Base-by-base conservation (phyloP, 2,329 filamentous ascomycete genomes). In the Alternaria sp. region DNA sequence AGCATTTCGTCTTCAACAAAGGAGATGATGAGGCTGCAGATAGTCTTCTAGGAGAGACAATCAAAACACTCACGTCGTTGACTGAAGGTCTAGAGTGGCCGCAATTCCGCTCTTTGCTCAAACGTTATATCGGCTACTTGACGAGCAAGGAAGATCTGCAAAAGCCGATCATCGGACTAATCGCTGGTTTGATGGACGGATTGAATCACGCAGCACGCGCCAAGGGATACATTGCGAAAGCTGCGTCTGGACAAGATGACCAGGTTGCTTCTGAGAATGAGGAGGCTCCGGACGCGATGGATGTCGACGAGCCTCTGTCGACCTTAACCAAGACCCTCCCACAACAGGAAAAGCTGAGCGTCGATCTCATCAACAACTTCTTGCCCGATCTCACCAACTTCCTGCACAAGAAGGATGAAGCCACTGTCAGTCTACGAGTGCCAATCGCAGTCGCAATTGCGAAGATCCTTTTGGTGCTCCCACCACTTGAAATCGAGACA, bases 361-460 rank as follows among this genome's bases (percentile, higher is more conserved):
- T 86, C 1, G 93, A 97, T 68, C 83, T 98, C 54, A 86, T 87
- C 41, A 86, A 87, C 20, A 89, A 89, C 63, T 91, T 97, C 70
- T 81, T 97, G 38, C 93, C 94, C 0, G 87, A 91, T 18, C 81
- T 99, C 32, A 85, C 90, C n/a, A 87, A 89, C 46, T 95, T 97
- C 74, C 86, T 98, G 28, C 94, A 97, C 71, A 90, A 97, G 71
- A 98, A 97, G 78, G 92, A 98, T 65, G 95, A 99, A 76, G 90
- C 93, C 1, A 94, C 93, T 51, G 94, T 99, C 78, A 97, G 94
- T 80, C 87, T 95, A 54, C 92, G 95, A 77, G 90, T 97, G 34
- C 94, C 94, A 1, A 91, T 97, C 5, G 94, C 93, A 27, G 87
- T 97, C 36, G 93, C 95, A 28, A 87, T 94, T 44, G 91, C 97